These are phyloP conservation scores for cucumber (Cucumis sativus) DNA, from an alignment of 306 rosid genomes.

Conservation along the genomic window DNA sequence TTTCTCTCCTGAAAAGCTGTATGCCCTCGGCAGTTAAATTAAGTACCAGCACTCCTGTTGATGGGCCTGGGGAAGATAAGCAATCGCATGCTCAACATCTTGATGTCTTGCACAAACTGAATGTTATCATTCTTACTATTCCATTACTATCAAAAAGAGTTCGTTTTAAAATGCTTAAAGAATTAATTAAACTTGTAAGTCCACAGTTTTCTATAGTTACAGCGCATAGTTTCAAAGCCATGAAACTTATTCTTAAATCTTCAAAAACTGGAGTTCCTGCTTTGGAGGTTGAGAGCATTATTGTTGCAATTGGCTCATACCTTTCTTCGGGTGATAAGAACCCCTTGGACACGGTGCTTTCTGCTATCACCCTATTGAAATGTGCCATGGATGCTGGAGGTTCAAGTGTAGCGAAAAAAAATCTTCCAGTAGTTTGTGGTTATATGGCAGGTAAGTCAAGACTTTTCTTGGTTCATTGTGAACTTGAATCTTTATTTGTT, in stretches of 20 bases:
- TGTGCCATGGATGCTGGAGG: conserved; percentile 36
- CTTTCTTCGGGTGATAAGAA: conserved; percentile 55
- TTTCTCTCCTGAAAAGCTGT: conserved; percentile 46
- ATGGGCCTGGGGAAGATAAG: conserved; percentile 24
- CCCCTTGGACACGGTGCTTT: conserved; percentile 52
- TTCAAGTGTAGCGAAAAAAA: conserved; percentile 38
- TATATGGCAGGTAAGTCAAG: conserved; percentile 50
- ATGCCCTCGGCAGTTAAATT: conserved; percentile 39
- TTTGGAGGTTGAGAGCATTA: conserved; percentile 29
- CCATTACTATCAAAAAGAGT: conserved; percentile 51
- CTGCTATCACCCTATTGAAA: conserved; percentile 46
- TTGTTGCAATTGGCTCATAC: conserved; percentile 51
- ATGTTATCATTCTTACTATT: conserved; percentile 43
- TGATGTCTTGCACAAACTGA: conserved; percentile 63
- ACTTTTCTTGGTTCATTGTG: not conserved
- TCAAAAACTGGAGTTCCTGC: conserved; percentile 29
- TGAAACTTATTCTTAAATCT: conserved; percentile 48
- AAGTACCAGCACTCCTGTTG: conserved; percentile 16
- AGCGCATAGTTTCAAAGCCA: conserved; percentile 44
- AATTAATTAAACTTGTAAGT: conserved; percentile 38
- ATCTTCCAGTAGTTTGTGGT: conserved; percentile 54
- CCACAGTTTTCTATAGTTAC: conserved; percentile 41
- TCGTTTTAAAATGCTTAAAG: conserved; percentile 37
- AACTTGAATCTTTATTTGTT: not conserved
- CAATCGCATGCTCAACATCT: conserved; percentile 31